phyloP scores from a whole-genome alignment of 768 basidiomycete species.

The Nidularia pulvinata region DNA sequence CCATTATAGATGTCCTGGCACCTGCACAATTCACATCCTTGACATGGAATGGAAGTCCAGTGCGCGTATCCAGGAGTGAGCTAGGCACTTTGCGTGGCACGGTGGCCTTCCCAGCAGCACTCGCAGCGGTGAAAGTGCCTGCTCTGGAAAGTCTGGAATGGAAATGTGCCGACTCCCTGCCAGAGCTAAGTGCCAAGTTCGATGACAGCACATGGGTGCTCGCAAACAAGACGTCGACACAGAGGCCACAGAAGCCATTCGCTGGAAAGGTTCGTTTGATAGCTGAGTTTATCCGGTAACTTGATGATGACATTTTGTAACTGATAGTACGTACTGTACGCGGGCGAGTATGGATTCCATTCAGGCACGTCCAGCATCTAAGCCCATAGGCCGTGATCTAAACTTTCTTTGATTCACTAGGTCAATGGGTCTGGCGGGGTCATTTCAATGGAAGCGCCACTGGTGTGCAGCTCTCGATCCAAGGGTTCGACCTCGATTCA shows the following conservation, averaged over 20 bases:
- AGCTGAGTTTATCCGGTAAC: too few relatives aligned
- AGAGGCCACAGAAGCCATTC: constrained; percentile 52
- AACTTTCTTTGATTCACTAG: constrained; percentile 3
- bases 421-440: constrained; percentile 44
- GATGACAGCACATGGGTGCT: constrained; percentile 57
- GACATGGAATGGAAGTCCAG: constrained; percentile 57
- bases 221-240: constrained; percentile 60
- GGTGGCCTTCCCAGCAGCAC: constrained; percentile 29
- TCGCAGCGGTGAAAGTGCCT: constrained; percentile 28
- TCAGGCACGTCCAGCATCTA: constrained; percentile 8
- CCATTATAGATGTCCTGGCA: constrained; percentile 53
- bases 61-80: constrained; percentile 25
- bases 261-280: constrained; percentile 45
- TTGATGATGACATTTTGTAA: too few relatives aligned
- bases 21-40: constrained; percentile 38
- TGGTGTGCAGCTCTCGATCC: constrained; percentile 34
- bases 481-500: constrained; percentile 21
- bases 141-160: constrained; percentile 40
- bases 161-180: constrained; percentile 62
- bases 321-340: constrained; percentile 22
- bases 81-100: constrained; percentile 30
- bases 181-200: constrained; percentile 51
- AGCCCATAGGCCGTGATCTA: too few relatives aligned
- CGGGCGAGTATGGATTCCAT: constrained; percentile 30
- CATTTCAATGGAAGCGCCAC: constrained; percentile 41